Conservation (phyloP, 2,329 filamentous ascomycete genomes). For the Fusarium denticulatum region DNA sequence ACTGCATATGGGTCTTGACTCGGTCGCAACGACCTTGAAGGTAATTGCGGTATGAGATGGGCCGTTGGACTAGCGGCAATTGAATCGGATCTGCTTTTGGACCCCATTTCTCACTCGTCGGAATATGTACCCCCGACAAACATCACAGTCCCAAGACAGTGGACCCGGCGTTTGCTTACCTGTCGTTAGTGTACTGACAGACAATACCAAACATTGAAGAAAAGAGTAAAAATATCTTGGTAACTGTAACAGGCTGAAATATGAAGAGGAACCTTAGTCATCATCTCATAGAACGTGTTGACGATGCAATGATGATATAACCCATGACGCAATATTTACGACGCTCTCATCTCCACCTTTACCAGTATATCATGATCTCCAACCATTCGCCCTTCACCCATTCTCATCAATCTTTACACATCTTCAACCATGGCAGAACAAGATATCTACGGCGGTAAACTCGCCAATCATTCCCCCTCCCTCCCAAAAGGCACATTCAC, state of each 20-base stretch:
- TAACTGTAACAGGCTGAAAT: too few relatives aligned
- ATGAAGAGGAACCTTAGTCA: accelerated
- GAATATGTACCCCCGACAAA: neutral
- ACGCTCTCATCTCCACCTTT: neutral
- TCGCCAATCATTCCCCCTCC: neutral
- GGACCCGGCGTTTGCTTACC: too few relatives aligned
- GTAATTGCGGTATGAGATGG: neutral
- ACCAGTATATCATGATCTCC: slow-evolving; percentile 3
- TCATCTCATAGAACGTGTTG: neutral
- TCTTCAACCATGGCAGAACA: slow-evolving; percentile 10
- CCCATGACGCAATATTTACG: slow-evolving; percentile 28
- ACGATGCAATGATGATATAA: slow-evolving; percentile 26
- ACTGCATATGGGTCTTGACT: neutral
- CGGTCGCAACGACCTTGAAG: accelerated
- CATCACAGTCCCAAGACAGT: neutral
- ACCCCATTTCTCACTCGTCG: neutral
- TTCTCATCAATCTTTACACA: neutral
- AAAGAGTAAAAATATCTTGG: neutral
- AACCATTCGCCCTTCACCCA: neutral
- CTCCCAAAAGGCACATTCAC: neutral
- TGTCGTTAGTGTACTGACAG: too few relatives aligned
- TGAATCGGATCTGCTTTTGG: accelerated
- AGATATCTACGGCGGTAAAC: neutral
- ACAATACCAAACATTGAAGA: neutral
- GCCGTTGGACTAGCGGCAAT: neutral